These are phyloP conservation scores for Cucurbita ficifolia DNA, from an alignment of 306 rosid species.

Conservation along the genomic window DNA sequence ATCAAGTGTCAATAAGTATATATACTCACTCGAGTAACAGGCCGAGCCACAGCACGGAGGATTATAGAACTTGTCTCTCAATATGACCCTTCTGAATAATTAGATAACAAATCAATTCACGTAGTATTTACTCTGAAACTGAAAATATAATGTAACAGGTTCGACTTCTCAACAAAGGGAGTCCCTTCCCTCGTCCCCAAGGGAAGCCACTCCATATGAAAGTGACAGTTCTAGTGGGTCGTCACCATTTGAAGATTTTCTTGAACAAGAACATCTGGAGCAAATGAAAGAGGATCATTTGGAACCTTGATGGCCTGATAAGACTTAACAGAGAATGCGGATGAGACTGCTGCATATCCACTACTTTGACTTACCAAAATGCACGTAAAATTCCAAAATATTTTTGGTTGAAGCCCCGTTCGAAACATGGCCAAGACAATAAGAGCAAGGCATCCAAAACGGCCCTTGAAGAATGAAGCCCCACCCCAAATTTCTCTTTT, in stretches of 20 bases:
- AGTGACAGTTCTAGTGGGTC: slow-evolving; percentile 87
- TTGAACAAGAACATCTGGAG: slow-evolving; percentile 28
- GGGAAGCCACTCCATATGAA: slow-evolving; percentile 61
- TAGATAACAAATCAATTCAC: background rate
- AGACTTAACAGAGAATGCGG: background rate
- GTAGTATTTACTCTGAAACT: background rate
- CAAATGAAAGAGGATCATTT: background rate
- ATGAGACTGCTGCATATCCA: background rate
- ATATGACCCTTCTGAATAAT: background rate
- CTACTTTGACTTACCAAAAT: background rate
- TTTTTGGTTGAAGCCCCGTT: background rate
- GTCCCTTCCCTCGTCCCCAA: slow-evolving; percentile 72
- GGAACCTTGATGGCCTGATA: background rate
- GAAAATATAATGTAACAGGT: slow-evolving; percentile 31
- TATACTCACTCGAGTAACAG: background rate
- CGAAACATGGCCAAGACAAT: background rate
- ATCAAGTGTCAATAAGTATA: background rate
- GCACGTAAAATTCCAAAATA: background rate
- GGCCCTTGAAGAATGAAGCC: background rate
- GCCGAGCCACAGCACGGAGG: background rate
- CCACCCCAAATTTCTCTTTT: background rate
- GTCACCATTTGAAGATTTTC: slow-evolving; percentile 81
- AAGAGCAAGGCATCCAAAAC: background rate
- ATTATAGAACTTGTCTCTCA: background rate
- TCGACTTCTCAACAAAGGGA: slow-evolving; percentile 74